A percentile compares a stretch with the other conserved stretches of the same genome.
Conservation (phyloP, 345 rosid genomes). For the Pistacia integerrima region DNA sequence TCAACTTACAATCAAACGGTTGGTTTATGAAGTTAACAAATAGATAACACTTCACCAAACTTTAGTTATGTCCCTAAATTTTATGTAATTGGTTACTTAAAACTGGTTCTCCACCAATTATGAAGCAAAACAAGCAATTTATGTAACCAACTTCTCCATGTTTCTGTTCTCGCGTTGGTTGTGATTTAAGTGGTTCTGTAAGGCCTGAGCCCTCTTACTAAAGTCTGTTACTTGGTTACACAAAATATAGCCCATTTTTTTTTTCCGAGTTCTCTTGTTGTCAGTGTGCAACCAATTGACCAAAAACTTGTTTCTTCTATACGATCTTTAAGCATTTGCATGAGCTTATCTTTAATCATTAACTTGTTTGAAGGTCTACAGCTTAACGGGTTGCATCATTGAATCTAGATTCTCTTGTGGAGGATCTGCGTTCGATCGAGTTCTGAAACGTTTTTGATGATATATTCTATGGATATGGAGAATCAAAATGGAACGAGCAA, state of each 20-base stretch:
- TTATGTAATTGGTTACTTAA: background rate
- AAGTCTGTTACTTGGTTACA: background rate
- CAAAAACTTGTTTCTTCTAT: background rate
- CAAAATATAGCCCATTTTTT: background rate
- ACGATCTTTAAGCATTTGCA: background rate
- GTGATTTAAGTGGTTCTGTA: background rate
- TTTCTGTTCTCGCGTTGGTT: constrained; percentile 1
- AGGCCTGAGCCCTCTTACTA: background rate
- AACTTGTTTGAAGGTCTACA: background rate
- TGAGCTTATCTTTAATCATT: background rate
- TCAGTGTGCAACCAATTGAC: too few species aligned
- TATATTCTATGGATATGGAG: constrained; percentile 4
- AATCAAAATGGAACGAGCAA: constrained; percentile 10
- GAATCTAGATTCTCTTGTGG: background rate
- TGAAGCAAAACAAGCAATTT: background rate
- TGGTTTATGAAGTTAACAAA: too few species aligned
- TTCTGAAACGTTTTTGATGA: background rate
- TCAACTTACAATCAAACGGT: background rate
- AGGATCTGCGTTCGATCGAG: background rate
- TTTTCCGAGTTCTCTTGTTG: background rate
- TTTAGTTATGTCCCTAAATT: background rate
- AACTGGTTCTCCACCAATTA: background rate
- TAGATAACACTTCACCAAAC: background rate
- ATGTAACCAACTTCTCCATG: background rate
- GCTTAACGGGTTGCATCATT: background rate